These are phyloP conservation scores for Kurtzmaniella quercitrusa DNA, from an alignment of 1,139 yeast species.

Conservation along the genomic window DNA sequence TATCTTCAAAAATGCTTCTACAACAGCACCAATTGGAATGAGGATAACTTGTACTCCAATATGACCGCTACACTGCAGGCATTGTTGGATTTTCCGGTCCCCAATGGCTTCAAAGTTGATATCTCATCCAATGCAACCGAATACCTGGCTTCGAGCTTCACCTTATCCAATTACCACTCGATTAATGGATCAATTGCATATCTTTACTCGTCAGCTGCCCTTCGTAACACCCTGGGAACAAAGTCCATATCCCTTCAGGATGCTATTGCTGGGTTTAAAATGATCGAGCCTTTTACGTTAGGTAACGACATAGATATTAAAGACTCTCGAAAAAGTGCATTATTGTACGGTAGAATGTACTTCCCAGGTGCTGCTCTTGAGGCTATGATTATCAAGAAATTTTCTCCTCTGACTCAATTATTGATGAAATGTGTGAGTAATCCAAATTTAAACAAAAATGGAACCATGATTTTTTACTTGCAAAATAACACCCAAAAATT, in stretches of 20 bases:
- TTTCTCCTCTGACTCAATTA: slow-evolving; percentile 59
- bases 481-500: slow-evolving; percentile 66
- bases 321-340: slow-evolving; percentile 15
- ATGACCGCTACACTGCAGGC: slow-evolving; percentile 67
- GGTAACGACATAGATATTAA: slow-evolving; percentile 3
- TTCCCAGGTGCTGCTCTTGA: slow-evolving; percentile 87
- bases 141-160: slow-evolving; percentile 70
- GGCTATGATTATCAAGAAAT: slow-evolving; percentile 75
- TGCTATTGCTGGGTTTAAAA: slow-evolving; percentile 74
- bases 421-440: slow-evolving; percentile 73
- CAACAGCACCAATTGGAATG: slow-evolving; percentile 68
- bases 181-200: slow-evolving; percentile 85
- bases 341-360: slow-evolving; percentile 76
- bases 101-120: slow-evolving; percentile 63
- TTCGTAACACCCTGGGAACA: slow-evolving; percentile 51
- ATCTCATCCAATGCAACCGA: slow-evolving; percentile 71
- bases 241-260: slow-evolving; percentile 58
- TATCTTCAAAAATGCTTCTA: slow-evolving; percentile 72
- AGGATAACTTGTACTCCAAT: slow-evolving; percentile 70
- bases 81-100: slow-evolving; percentile 70
- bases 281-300: slow-evolving; percentile 44
- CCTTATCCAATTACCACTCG: slow-evolving; percentile 61
- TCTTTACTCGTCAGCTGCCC: slow-evolving; percentile 62
- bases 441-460: slow-evolving; percentile 52
- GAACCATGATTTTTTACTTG: slow-evolving; percentile 64